Conservation (phyloP, 1,284 basidiomycete genomes). For the Rhodotorula glutinis region DNA sequence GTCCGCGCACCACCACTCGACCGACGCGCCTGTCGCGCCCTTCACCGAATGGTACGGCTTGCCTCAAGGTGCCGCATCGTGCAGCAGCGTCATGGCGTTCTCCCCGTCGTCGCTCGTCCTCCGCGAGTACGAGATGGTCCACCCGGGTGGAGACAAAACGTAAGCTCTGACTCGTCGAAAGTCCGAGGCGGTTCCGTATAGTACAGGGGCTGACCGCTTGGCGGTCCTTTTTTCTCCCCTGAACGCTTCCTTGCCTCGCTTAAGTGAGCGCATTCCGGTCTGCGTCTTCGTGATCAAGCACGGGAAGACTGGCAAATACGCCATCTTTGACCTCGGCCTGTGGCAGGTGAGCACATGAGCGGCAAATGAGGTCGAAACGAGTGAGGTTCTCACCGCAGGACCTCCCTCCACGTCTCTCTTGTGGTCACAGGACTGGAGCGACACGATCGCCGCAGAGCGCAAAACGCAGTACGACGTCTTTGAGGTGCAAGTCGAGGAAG, state of each 20-base stretch:
- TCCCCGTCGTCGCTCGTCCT: constrained; percentile 8
- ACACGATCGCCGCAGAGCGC: background rate
- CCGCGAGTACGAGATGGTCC: constrained; percentile 3
- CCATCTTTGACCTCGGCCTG: constrained; percentile 24
- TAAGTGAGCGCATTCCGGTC: constrained; percentile 11
- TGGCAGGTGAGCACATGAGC: background rate
- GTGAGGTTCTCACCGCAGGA: background rate
- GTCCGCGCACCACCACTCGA: background rate
- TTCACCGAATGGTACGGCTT: constrained; percentile 8
- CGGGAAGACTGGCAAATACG: constrained; percentile 1
- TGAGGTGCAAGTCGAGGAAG: constrained; percentile 3
- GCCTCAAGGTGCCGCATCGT: constrained; percentile 2
- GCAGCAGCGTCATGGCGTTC: constrained; percentile 9
- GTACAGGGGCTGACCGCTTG: no score
- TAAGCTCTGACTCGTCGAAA: background rate
- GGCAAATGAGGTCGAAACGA: background rate
- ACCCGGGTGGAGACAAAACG: background rate
- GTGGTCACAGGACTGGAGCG: constrained; percentile 2
- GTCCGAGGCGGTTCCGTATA: background rate
- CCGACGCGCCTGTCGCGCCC: constrained; percentile 9
- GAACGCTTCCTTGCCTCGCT: background rate
- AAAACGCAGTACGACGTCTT: background rate
- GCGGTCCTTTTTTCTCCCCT: no score
- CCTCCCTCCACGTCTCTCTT: background rate
- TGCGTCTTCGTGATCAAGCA: constrained; percentile 17